Percentiles rank a stretch among this genome's conserved stretches.
phyloP scores from a whole-genome alignment of 805 yeast species.

The Torulaspora microellipsoides region DNA sequence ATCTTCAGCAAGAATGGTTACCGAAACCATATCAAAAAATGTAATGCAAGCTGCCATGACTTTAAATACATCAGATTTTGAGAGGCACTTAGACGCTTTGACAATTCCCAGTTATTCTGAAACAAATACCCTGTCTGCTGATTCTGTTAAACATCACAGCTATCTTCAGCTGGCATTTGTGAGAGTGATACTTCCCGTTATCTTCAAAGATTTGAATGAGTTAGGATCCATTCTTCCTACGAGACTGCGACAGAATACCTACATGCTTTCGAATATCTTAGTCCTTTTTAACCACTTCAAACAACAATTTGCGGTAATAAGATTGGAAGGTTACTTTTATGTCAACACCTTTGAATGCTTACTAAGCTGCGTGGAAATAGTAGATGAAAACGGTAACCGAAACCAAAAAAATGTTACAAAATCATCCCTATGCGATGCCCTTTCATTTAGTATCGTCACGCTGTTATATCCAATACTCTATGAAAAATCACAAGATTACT shows the following conservation, averaged over 20 bases:
- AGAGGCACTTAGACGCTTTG: slow-evolving; percentile 12
- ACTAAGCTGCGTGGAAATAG: slow-evolving; percentile 1
- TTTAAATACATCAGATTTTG: slow-evolving; percentile 18
- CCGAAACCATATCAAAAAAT: slow-evolving; percentile 35
- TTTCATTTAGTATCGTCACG: slow-evolving; percentile 1
- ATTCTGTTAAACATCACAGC: slow-evolving; percentile 3
- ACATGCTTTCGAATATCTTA: slow-evolving; percentile 18
- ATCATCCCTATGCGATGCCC: neutral
- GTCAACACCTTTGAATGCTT: slow-evolving; percentile 11
- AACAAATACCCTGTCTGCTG: neutral
- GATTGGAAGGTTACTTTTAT: slow-evolving; percentile 22
- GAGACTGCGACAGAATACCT: slow-evolving; percentile 11
- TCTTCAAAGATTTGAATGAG: slow-evolving; percentile 12
- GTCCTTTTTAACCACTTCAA: slow-evolving; percentile 8
- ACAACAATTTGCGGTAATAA: slow-evolving; percentile 2
- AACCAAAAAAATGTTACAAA: slow-evolving; percentile 1
- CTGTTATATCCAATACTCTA: slow-evolving; percentile 1
- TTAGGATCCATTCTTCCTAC: slow-evolving; percentile 8
- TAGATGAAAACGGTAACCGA: neutral
- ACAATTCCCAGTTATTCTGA: neutral
- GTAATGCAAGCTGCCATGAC: slow-evolving; percentile 34
- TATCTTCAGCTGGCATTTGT: slow-evolving; percentile 16
- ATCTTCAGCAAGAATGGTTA: slow-evolving; percentile 31
- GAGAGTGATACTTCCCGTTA: slow-evolving; percentile 7
- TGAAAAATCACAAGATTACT: no score